These are phyloP conservation scores for Nephromyces sp. DNA, from an alignment of 169 alveolate genomes.

Conservation along the genomic window DNA sequence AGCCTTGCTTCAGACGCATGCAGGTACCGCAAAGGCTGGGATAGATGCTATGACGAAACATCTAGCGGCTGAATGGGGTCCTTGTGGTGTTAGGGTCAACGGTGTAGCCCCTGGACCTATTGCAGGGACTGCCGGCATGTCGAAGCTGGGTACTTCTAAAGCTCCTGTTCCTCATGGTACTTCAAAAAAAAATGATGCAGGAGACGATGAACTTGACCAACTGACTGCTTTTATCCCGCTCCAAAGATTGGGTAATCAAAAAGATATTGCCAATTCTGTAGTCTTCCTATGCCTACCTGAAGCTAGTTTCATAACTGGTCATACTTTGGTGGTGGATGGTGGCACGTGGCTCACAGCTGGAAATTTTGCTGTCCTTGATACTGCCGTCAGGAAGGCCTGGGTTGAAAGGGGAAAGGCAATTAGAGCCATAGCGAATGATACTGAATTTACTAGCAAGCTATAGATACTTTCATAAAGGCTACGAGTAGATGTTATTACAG, in stretches of 20 bases:
- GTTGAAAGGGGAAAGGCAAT: no score
- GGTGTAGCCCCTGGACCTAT: conserved; percentile 76
- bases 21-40: conserved; percentile 74
- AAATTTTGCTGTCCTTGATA: neutral
- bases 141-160: conserved; percentile 4
- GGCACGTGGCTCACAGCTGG: conserved; percentile 44
- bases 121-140: conserved; percentile 57
- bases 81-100: conserved; percentile 62
- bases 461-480: no score
- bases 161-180: neutral
- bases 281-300: conserved; percentile 25
- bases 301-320: conserved; percentile 54
- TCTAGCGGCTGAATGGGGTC: conserved; percentile 76
- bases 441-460: no score
- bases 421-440: no score
- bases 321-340: conserved; percentile 69
- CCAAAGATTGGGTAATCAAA: conserved; percentile 7
- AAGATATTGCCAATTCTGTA: conserved; percentile 12
- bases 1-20: conserved; percentile 42
- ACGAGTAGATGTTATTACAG: no score
- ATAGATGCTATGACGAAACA: conserved; percentile 67
- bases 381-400: no score
- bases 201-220: neutral
- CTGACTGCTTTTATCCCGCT: conserved; percentile 10
- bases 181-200: neutral